Percentiles rank a stretch among this genome's conserved stretches.
Evolutionary conservation across 805 yeast species (phyloP).

Genomic region (Wickerhamiella brachini): DNA sequence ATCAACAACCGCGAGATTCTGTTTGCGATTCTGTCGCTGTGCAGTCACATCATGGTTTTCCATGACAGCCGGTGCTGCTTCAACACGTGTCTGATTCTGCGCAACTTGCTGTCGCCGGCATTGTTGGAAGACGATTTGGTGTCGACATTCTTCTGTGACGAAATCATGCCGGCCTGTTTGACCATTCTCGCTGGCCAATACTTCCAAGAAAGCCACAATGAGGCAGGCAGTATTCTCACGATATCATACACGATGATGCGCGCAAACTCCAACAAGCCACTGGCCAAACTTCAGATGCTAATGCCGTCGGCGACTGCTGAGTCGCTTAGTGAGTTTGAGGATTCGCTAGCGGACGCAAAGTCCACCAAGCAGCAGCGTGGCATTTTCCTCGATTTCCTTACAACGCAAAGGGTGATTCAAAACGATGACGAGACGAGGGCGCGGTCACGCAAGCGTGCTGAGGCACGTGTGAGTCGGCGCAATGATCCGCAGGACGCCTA

Average conservation of each 20-base stretch:
- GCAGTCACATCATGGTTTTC: slow-evolving; percentile 64
- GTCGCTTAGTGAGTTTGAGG: slow-evolving; percentile 51
- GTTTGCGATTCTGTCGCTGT: slow-evolving; percentile 62
- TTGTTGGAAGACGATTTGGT: slow-evolving; percentile 60
- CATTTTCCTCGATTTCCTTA: slow-evolving; percentile 62
- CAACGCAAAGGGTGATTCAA: slow-evolving; percentile 36
- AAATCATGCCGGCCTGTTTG: slow-evolving; percentile 56
- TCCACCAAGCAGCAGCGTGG: slow-evolving; percentile 70
- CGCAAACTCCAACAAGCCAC: slow-evolving; percentile 54
- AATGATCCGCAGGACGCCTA: slow-evolving; percentile 13
- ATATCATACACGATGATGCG: slow-evolving; percentile 63
- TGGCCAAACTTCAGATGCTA: slow-evolving; percentile 39
- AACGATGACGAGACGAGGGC: slow-evolving; percentile 25
- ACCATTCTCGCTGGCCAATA: slow-evolving; percentile 58
- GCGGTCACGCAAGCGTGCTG: slow-evolving; percentile 14
- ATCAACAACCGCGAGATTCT: slow-evolving; percentile 50
- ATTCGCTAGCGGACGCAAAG: slow-evolving; percentile 43
- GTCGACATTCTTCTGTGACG: slow-evolving; percentile 51
- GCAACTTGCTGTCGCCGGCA: slow-evolving; percentile 46
- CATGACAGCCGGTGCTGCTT: slow-evolving; percentile 88
- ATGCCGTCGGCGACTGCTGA: slow-evolving; percentile 38
- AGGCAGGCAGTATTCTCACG: slow-evolving; percentile 81
- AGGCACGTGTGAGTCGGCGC: slow-evolving; percentile 15
- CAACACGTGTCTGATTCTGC: slow-evolving; percentile 69
- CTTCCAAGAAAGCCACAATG: slow-evolving; percentile 76